Percentiles rank a stretch among this genome's conserved stretches.
phyloP scores from a whole-genome alignment of 2,329 filamentous ascomycete species.

The Fusarium cyanostomum region DNA sequence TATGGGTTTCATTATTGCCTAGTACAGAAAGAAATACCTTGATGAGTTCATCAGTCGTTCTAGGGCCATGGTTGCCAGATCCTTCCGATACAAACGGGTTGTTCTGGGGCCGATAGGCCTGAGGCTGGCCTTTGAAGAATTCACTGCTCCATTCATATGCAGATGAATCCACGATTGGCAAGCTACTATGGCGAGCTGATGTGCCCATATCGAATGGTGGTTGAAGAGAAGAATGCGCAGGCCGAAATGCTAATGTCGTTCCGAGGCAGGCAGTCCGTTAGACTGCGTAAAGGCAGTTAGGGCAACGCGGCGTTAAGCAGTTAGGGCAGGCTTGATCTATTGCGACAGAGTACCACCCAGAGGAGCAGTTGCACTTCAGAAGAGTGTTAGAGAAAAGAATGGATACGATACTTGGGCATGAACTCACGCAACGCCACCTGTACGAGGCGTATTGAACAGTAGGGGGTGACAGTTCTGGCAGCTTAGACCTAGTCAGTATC shows the following conservation, averaged over 20 bases:
- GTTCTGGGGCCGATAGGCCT: background rate
- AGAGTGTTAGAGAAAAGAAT: rapidly evolving
- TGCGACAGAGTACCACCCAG: rapidly evolving
- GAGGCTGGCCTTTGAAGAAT: background rate
- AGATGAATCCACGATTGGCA: background rate
- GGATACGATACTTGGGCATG: background rate
- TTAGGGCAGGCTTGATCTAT: rapidly evolving
- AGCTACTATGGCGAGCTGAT: rapidly evolving
- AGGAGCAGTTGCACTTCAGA: background rate
- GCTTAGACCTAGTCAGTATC: background rate
- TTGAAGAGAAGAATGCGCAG: rapidly evolving
- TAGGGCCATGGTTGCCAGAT: background rate
- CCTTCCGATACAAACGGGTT: rapidly evolving
- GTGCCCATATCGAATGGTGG: rapidly evolving
- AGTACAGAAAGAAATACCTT: background rate
- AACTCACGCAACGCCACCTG: background rate
- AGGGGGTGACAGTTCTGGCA: background rate
- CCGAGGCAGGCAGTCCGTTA: background rate
- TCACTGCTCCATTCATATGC: background rate
- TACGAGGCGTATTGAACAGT: background rate
- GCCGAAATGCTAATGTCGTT: too few relatives aligned
- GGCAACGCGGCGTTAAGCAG: rapidly evolving
- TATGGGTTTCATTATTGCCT: background rate
- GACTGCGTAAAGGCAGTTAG: rapidly evolving
- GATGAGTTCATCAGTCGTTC: background rate